These are phyloP conservation scores for Picea abies DNA, from an alignment of 83 land plant species.

Conservation along the genomic window DNA sequence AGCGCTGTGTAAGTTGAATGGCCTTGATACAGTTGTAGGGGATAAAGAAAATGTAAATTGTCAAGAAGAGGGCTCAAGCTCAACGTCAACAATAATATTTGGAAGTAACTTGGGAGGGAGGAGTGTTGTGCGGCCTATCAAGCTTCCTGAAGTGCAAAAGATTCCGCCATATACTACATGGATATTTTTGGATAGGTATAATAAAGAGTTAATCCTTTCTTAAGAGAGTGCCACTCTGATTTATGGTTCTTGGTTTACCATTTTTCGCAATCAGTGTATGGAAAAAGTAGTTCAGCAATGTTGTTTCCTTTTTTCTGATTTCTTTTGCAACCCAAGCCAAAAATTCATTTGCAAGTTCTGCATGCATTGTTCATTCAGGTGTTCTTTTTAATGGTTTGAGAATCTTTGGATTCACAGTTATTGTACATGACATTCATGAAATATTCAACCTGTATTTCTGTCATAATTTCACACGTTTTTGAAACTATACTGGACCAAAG, in stretches of 20 bases:
- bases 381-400: neutral
- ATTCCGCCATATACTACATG: conserved; percentile 99
- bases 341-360: neutral
- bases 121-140: conserved; percentile 67
- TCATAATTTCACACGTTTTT: neutral
- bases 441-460: neutral
- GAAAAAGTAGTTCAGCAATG: too few species aligned
- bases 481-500: too few species aligned
- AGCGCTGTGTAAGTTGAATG: conserved; percentile 46
- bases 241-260: neutral
- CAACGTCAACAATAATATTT: conserved; percentile 60
- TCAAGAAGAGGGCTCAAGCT: conserved; percentile 52
- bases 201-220: neutral
- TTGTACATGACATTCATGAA: neutral
- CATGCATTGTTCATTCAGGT: neutral
- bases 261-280: neutral
- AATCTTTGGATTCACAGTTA: neutral
- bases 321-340: neutral
- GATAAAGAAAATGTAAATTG: conserved; percentile 41
- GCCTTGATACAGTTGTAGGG: conserved; percentile 39
- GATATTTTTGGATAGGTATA: conserved; percentile 95
- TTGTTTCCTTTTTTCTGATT: neutral
- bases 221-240: neutral
- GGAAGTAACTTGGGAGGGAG: conserved; percentile 65
- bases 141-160: conserved; percentile 63